Base-by-base conservation (phyloP, 2,329 filamentous ascomycete species). In the Colletotrichum sublineola region DNA sequence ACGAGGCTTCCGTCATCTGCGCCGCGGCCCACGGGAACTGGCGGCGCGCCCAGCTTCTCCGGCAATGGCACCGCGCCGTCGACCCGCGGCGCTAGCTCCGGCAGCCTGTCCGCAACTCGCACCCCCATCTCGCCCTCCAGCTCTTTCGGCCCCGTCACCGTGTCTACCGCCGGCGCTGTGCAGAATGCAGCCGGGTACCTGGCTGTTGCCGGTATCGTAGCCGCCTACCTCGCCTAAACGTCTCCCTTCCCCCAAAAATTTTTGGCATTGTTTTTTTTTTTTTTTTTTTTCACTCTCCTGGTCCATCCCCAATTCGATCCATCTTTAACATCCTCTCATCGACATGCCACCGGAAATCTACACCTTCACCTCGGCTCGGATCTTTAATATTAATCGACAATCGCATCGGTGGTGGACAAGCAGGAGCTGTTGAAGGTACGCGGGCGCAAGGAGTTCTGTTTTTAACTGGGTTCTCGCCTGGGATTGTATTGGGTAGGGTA, bases 221-320 rank as follows among this genome's bases (percentile, higher is more conserved):
- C 79, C 58, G 83, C 78, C 66, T 83, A 80, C 75, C 77, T 87
- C 69, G 70, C 87, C 65, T 87, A 82, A 82, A 61, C 53, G 12
- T 5, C 15, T 20, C 44, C 5, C 9, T 3, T 7, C 44, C 1
- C 6, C 15, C 7, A 2, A 2, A 9, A 0, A n/a, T 48, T 48
- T n/a, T 12, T 15, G 24, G 24, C 24, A 24, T 24, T 24, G 24
- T 33, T 3, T 18, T 18, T 24, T 29, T 3, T 38, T 2, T 15
- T 11, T 7, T 48, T 24, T 12, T 3, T 12, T 24, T 48, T n/a
- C n/a, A 2, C 5, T 9, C 2, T 15, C n/a, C 20, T 48, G 20
- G 8, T 48, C 20, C 46, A n/a, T 48, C 46, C 24, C 9, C 46
- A n/a, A 24, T 24, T 20, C 14, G 9, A 48, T 5, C 44, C 29